phyloP scores from a whole-genome alignment of 2,329 filamentous ascomycete genomes.

The Zymoseptoria brevis region DNA sequence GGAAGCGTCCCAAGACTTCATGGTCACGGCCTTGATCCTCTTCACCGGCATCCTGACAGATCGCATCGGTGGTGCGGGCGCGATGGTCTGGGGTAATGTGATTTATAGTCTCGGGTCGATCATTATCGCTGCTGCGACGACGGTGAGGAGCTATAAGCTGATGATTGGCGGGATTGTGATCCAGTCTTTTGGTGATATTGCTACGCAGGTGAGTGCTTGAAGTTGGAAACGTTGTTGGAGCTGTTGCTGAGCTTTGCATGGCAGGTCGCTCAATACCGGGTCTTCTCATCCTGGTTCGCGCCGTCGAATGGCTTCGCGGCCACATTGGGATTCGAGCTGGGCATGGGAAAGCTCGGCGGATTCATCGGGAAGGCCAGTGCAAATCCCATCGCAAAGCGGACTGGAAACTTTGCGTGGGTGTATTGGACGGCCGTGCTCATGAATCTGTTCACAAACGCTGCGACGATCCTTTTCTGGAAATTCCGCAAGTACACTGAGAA shows the following conservation, averaged over 20 bases:
- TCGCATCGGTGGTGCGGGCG: constrained; percentile 50
- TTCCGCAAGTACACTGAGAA: constrained; percentile 47
- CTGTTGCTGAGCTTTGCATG: background rate
- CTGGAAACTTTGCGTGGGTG: constrained; percentile 54
- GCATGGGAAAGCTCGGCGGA: constrained; percentile 52
- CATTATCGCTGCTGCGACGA: constrained; percentile 50
- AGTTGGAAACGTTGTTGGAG: background rate
- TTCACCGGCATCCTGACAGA: constrained; percentile 50
- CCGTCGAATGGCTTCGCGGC: constrained; percentile 55
- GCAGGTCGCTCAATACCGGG: constrained; percentile 53
- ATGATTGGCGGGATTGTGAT: constrained; percentile 53
- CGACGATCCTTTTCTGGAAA: constrained; percentile 47
- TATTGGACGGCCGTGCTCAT: constrained; percentile 57
- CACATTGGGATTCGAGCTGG: constrained; percentile 53
- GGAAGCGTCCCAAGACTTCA: constrained; percentile 55
- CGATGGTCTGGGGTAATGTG: constrained; percentile 55
- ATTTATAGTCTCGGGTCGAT: constrained; percentile 52
- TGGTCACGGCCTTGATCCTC: constrained; percentile 50
- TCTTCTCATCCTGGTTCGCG: constrained; percentile 58
- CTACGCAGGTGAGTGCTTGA: constrained; percentile 40
- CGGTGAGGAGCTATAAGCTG: constrained; percentile 49
- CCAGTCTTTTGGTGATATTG: constrained; percentile 53
- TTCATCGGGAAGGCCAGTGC: constrained; percentile 55
- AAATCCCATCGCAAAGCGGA: constrained; percentile 51
- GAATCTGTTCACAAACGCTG: constrained; percentile 55